Evolutionary conservation across 495 filamentous ascomycete genomes (phyloP), one percentile per base, ranked within the genome.

Genomic region (Neurospora sp.): DNA sequence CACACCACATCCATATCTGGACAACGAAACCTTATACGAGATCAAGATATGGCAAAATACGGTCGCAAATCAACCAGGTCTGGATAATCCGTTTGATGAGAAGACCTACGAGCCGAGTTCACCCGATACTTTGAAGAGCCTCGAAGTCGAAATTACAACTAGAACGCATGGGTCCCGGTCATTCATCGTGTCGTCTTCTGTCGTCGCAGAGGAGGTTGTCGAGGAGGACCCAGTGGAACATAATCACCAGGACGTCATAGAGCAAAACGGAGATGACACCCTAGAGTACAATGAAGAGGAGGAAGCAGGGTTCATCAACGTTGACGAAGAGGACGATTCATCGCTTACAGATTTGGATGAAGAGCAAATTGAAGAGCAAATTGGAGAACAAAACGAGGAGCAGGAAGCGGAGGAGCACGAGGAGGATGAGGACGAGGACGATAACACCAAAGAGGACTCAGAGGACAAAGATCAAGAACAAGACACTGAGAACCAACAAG

Each of bases 11-110:
- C 62, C 7, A 19, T 75, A 75, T 19, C 24, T 78, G 3, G 74
- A 79, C 37, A 45, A 70, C 15, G 72, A 75, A 1, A 24, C 66
- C 0, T 21, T 75, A 31, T 7, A 39, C 8, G 62, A 77, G 4
- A 73, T 81, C 9, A n/a, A 59, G 43, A 24, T 45, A 9, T 79
- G 77, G 78, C 73, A 73, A n/a, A 37, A 66, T 3, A 19, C 5
- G 1, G 15, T 66, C 54, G 54, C 24, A 34, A 66, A 34, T 4
- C 24, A 66, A 19, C 1, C 54, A 9, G 3, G 28, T 0, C 54
- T 66, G 28, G 54, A 66, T 0, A 3, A 66, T 9, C 54, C 15
- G 13, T 66, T 34, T 36, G 54, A 66, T 11, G 15, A 66, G 3
- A 9, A 15, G 2, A 31, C 13, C 24, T 4, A 19, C 28, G 7